Conservation (phyloP, 1,139 yeast genomes). For the Martiniozyma asiatica region DNA sequence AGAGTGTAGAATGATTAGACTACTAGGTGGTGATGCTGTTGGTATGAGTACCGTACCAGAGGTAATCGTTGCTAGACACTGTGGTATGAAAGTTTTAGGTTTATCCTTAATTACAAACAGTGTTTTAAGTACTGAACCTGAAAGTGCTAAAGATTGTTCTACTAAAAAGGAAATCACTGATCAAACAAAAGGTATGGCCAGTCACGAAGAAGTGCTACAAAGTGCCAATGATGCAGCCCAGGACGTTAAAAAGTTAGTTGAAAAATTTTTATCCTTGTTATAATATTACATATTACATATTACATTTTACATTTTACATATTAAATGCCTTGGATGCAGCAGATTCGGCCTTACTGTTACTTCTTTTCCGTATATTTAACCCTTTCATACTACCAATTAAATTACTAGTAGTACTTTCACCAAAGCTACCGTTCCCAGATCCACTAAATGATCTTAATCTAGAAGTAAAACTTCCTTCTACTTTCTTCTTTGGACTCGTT, state of each 20-base stretch:
- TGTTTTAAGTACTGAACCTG: constrained; percentile 65
- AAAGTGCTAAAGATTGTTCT: constrained; percentile 44
- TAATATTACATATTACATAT: no score
- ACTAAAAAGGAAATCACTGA: constrained; percentile 21
- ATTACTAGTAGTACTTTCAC: no score
- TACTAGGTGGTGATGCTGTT: constrained; percentile 83
- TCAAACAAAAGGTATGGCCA: constrained; percentile 69
- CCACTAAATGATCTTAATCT: no score
- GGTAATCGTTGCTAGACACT: constrained; percentile 83
- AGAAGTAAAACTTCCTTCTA: no score
- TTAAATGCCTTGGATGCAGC: no score
- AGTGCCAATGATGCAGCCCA: constrained; percentile 70
- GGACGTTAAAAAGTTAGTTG: constrained; percentile 66
- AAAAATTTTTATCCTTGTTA: constrained; percentile 46
- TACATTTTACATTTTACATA: no score
- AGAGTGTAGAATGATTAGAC: constrained; percentile 65
- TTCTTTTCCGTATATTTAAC: no score
- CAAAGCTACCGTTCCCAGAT: no score
- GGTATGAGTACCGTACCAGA: constrained; percentile 99
- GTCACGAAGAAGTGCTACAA: constrained; percentile 79
- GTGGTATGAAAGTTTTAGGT: constrained; percentile 72
- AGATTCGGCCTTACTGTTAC: no score
- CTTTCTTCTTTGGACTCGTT: no score
- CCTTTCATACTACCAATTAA: no score
- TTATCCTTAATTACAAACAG: constrained; percentile 78